Conservation (phyloP, 2,329 filamentous ascomycete species). For the Alternaria conjuncta region DNA sequence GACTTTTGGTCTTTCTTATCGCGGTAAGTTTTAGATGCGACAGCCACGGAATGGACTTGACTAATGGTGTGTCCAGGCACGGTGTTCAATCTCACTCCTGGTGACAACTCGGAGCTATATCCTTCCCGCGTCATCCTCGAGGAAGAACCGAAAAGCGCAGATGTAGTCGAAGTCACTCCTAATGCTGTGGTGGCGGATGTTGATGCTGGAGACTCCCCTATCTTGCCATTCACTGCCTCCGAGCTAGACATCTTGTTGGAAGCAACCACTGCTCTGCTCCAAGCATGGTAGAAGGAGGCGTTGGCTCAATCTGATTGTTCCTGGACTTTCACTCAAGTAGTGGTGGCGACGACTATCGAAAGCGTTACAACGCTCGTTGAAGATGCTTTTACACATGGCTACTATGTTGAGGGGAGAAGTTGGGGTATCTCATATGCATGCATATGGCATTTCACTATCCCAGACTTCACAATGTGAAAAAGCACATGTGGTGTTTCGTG, state of each 20-base stretch:
- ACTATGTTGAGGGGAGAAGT: not conserved
- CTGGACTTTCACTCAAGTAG: no score
- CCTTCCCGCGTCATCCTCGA: no score
- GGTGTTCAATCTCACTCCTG: not conserved
- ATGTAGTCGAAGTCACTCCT: not conserved
- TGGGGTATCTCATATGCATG: not conserved
- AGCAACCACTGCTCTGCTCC: no score
- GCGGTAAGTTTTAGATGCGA: not conserved
- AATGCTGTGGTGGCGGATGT: no score
- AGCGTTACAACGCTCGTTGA: no score
- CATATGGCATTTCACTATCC: not conserved
- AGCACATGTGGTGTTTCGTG: not conserved
- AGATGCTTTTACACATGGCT: not conserved
- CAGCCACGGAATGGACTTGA: fast-evolving
- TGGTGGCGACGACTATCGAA: no score
- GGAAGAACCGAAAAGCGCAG: no score
- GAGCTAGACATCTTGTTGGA: no score
- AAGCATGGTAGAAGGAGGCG: no score
- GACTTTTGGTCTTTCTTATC: not conserved
- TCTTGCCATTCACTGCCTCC: no score
- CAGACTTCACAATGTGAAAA: fast-evolving
- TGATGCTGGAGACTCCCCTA: no score
- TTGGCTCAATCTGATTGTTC: no score
- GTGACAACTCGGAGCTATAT: not conserved
- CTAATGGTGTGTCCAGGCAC: not conserved